Percentiles rank a stretch among this genome's conserved stretches.
Conservation (phyloP, 257 asterid genomes). For the Ilex asprella region DNA sequence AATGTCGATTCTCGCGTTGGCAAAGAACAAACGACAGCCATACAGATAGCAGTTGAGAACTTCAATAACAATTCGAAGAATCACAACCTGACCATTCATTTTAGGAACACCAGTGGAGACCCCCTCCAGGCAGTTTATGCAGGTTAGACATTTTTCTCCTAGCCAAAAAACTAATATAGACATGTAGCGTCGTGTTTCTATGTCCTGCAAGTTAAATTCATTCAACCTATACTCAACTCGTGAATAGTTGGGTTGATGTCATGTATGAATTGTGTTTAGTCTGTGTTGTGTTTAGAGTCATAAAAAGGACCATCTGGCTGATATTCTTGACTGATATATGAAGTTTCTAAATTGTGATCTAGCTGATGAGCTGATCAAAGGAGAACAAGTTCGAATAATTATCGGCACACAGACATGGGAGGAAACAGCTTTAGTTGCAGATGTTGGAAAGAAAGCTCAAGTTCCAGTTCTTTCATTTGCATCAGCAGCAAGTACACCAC, state of each 20-base stretch:
- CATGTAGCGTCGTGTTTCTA: no score
- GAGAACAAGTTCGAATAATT: background rate
- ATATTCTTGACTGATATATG: no score
- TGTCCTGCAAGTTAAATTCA: no score
- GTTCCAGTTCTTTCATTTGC: constrained; percentile 38
- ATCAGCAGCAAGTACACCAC: constrained; percentile 9
- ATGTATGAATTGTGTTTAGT: no score
- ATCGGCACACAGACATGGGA: background rate
- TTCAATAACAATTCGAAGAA: constrained; percentile 15
- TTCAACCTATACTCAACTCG: no score
- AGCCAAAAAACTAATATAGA: background rate
- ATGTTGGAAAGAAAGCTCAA: constrained; percentile 3
- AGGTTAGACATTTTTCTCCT: constrained; percentile 18
- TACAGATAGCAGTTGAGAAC: constrained; percentile 22
- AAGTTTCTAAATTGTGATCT: no score
- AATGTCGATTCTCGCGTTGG: constrained; percentile 34
- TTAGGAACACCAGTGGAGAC: constrained; percentile 17
- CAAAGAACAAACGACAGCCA: constrained; percentile 32
- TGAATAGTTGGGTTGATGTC: no score
- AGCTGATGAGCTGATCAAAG: background rate
- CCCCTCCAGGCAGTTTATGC: constrained; percentile 29
- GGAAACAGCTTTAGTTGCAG: background rate
- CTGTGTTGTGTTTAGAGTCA: no score
- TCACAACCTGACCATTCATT: constrained; percentile 21
- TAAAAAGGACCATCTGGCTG: no score